Conservation (phyloP, 2,329 filamentous ascomycete genomes). For the Penicillium frequentans region DNA sequence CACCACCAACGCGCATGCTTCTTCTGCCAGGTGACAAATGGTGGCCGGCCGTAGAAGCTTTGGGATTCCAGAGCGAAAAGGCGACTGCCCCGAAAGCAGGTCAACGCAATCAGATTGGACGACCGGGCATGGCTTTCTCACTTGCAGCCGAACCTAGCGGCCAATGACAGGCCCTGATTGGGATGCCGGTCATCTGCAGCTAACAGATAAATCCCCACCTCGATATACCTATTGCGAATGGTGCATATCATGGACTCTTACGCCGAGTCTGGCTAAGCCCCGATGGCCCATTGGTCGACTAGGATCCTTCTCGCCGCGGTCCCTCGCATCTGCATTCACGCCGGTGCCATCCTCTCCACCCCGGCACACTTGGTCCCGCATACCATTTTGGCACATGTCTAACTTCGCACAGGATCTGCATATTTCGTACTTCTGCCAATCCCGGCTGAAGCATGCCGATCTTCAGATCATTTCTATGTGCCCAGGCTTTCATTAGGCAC, state of each 20-base stretch:
- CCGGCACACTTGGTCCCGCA: slow-evolving; percentile 3
- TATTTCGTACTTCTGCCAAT: not conserved
- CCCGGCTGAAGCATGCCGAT: not conserved
- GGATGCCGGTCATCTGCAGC: slow-evolving; percentile 30
- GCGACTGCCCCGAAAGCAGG: slow-evolving; percentile 17
- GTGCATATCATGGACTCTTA: slow-evolving; percentile 18
- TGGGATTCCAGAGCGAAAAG: slow-evolving; percentile 27
- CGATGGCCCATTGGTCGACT: slow-evolving; percentile 14
- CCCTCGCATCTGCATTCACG: slow-evolving; percentile 26
- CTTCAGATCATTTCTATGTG: not conserved
- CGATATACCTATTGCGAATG: slow-evolving; percentile 6
- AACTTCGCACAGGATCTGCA: not conserved
- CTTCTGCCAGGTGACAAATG: slow-evolving; percentile 34
- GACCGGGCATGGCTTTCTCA: slow-evolving; percentile 21
- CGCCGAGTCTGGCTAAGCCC: slow-evolving; percentile 5
- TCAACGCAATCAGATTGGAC: slow-evolving; percentile 28
- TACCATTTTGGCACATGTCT: slow-evolving; percentile 6
- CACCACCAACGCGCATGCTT: slow-evolving; percentile 29
- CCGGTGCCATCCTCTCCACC: slow-evolving; percentile 17
- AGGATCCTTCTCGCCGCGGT: slow-evolving; percentile 12
- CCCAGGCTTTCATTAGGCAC: not conserved
- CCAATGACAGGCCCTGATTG: slow-evolving; percentile 26
- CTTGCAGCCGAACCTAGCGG: slow-evolving; percentile 18
- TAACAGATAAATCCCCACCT: slow-evolving; percentile 24
- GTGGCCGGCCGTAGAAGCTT: slow-evolving; percentile 20